Base-by-base conservation (phyloP, 352 stramenopile genomes). In the Globisporangium iwayamae region DNA sequence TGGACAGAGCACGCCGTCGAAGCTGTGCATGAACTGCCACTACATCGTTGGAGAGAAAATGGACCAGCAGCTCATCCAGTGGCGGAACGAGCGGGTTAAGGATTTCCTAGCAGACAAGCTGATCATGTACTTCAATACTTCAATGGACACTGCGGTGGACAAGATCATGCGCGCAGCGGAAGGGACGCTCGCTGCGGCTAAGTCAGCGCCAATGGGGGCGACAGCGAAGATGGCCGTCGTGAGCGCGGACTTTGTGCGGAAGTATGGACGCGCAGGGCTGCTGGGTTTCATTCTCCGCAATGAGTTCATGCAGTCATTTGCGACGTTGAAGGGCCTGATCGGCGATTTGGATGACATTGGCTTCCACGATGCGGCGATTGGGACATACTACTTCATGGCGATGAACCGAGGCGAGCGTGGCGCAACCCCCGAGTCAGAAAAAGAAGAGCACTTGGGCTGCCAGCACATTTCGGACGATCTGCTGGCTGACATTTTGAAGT, bases 311-410 rank as follows among this genome's bases (percentile, higher is more conserved):
- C 85, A 96, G 52, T 94, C 87, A 0, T 94, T 94, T 60, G 70
- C 83, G n/a, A 96, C 85, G 3, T 58, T 96, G 39, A 93, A 93
- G 61, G 82, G 79, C 0, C 53, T 96, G 48, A 83, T 94, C 22
- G 87, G 85, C 0, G 83, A 96, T 61, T 65, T 96, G 5, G 85
- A 90, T 48, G 83, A 84, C 53, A 74, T 96, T 34, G 82, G 81
- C 0, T 91, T 96, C 59, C 87, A 96, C 70, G 87, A 96, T 72
- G 85, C 85, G 50, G 84, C 87, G 0, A 81, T 96, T 59, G 87
- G 87, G 2, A 90, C 84, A 16, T 96, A 93, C 50, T 96, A 96
- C 56, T 94, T 94, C 48, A 96, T 96, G 87, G 87, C 87, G 5
- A 93, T 91, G 80, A 94, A 94, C 51, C 83, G 87, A 48, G 87